phyloP scores from a whole-genome alignment of 139 green algal species.

The Closterium sp. region DNA sequence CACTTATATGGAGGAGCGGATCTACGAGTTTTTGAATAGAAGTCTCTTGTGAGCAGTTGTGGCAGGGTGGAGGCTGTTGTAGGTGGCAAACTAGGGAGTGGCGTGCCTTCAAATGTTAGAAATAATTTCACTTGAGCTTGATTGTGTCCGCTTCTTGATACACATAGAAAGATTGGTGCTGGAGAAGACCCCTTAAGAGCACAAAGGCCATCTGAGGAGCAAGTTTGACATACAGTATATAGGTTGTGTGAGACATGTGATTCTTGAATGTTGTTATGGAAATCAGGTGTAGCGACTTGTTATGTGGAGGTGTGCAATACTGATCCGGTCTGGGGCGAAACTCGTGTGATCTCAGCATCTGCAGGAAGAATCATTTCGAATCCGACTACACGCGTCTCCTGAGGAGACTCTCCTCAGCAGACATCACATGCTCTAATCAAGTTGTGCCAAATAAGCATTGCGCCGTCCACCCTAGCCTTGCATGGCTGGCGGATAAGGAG shows the following conservation, averaged over 20 bases:
- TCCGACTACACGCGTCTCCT: background rate
- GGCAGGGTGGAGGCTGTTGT: background rate
- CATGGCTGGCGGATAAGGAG: background rate
- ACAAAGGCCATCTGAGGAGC: background rate
- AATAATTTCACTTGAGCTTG: background rate
- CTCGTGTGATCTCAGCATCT: background rate
- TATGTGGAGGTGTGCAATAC: no score
- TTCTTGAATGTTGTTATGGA: no score
- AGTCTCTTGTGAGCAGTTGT: conserved; percentile 10
- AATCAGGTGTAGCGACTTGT: no score
- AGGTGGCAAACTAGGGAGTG: background rate
- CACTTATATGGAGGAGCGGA: conserved; percentile 56
- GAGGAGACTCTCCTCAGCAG: background rate
- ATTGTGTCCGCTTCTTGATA: background rate
- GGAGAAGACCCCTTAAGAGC: background rate
- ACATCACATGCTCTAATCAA: background rate
- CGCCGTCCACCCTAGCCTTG: background rate
- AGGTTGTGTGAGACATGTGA: no score
- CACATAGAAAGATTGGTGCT: background rate
- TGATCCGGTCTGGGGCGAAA: background rate
- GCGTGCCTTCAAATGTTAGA: no score
- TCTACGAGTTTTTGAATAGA: conserved; percentile 46
- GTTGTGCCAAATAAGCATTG: background rate
- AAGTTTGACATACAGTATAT: background rate
- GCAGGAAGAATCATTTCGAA: background rate